These are phyloP conservation scores for Clausena lansium DNA, from an alignment of 345 rosid genomes.

Conservation along the genomic window DNA sequence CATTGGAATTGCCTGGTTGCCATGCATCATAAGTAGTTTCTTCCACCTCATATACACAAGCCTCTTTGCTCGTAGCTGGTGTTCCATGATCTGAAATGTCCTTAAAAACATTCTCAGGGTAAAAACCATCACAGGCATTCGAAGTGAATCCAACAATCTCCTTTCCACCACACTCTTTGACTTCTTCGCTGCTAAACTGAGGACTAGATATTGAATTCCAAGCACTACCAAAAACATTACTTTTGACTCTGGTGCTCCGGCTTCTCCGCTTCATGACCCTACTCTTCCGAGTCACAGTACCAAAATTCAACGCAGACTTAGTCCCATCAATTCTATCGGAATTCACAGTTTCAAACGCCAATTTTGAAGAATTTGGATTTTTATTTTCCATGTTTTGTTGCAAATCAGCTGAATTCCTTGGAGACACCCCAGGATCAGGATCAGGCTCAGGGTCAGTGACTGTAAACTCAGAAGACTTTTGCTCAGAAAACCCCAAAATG, in stretches of 20 bases:
- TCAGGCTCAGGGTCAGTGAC: constrained; percentile 12
- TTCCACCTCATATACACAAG: constrained; percentile 19
- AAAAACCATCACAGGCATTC: constrained; percentile 17
- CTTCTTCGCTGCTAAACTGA: constrained; percentile 23
- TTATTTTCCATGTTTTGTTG: constrained; percentile 36
- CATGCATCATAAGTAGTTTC: constrained; percentile 18
- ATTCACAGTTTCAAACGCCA: constrained; percentile 18
- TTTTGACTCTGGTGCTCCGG: constrained; percentile 21
- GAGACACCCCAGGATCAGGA: constrained; percentile 19
- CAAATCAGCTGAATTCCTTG: constrained; percentile 29
- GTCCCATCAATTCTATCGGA: constrained; percentile 20
- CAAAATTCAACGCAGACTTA: constrained; percentile 34
- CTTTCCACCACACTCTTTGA: constrained; percentile 18
- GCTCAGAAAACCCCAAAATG: constrained; percentile 14
- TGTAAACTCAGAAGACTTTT: constrained; percentile 19
- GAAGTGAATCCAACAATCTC: constrained; percentile 19
- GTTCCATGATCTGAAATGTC: constrained; percentile 25
- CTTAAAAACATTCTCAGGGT: constrained; percentile 16
- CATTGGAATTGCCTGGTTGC: constrained; percentile 15
- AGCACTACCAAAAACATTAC: constrained; percentile 23
- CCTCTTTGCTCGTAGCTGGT: constrained; percentile 32
- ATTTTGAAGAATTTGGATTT: constrained; percentile 40
- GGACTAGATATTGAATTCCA: constrained; percentile 37
- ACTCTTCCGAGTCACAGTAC: constrained; percentile 44
- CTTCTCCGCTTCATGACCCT: constrained; percentile 51